Conservation (phyloP, 2,329 filamentous ascomycete genomes). For the Fusarium liriodendri region DNA sequence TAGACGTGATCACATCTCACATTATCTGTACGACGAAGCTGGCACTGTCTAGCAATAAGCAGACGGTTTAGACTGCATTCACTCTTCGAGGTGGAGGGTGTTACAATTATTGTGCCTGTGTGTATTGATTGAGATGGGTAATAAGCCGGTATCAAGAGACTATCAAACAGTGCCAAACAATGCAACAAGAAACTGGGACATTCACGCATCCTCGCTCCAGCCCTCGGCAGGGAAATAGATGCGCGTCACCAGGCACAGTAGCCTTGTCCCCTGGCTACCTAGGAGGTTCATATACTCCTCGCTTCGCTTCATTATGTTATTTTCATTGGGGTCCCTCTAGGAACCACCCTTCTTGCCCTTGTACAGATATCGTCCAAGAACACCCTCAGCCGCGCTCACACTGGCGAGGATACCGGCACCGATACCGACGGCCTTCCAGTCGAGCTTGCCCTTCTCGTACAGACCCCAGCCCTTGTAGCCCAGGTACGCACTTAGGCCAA, state of each 20-base stretch:
- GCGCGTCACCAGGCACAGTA: neutral
- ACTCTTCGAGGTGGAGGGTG: too few relatives aligned
- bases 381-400: constrained; percentile 62
- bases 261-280: neutral
- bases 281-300: neutral
- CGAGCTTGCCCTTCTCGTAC: constrained; percentile 63
- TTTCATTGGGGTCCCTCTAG: constrained; percentile 7
- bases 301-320: neutral
- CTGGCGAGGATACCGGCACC: constrained; percentile 63
- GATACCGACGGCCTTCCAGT: constrained; percentile 61
- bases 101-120: constrained; percentile 24
- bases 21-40: too few relatives aligned
- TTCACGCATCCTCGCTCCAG: constrained; percentile 2
- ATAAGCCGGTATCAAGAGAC: constrained; percentile 31
- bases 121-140: constrained; percentile 39
- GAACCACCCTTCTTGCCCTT: constrained; percentile 51
- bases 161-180: constrained; percentile 31
- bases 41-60: too few relatives aligned
- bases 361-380: constrained; percentile 60
- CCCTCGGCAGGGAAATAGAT: neutral
- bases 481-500: constrained; percentile 64
- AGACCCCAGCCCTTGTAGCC: constrained; percentile 68
- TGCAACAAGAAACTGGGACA: constrained; percentile 33
- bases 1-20: constrained; percentile 44
- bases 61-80: too few relatives aligned